Evolutionary conservation across 2,329 filamentous ascomycete genomes (phyloP).

Genomic region (Sporothrix phasma): DNA sequence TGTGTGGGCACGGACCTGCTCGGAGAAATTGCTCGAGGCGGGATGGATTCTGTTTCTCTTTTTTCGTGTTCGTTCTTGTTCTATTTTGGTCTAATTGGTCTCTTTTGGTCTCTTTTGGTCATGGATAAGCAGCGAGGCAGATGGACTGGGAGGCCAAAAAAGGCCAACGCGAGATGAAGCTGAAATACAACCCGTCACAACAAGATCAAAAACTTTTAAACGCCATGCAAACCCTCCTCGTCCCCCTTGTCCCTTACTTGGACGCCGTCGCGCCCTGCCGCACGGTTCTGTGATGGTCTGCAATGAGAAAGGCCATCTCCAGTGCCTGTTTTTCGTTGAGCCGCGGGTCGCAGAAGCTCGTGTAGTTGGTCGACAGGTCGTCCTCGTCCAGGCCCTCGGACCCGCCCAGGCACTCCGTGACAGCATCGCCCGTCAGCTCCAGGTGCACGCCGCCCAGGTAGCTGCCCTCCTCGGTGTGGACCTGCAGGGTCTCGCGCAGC

Average conservation of each 20-base stretch:
- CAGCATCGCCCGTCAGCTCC: constrained; percentile 88
- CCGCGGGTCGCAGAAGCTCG: constrained; percentile 88
- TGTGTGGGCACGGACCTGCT: background rate
- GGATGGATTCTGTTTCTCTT: background rate
- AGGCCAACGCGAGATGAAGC: too few relatives aligned
- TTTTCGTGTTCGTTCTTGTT: background rate
- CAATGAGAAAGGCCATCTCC: constrained; percentile 87
- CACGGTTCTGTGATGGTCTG: constrained; percentile 57
- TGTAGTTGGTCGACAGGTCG: constrained; percentile 83
- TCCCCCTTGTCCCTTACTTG: background rate
- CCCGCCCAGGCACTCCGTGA: constrained; percentile 91
- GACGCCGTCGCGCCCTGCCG: background rate
- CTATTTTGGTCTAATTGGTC: too few relatives aligned
- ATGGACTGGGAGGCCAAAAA: too few relatives aligned
- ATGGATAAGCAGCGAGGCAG: too few relatives aligned
- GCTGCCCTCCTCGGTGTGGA: constrained; percentile 74
- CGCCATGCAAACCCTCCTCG: background rate
- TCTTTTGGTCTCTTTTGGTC: too few relatives aligned
- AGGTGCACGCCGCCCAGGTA: constrained; percentile 91
- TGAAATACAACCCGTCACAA: too few relatives aligned
- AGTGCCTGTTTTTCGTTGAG: constrained; percentile 97
- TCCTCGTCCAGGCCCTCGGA: constrained; percentile 80
- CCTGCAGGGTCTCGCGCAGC: constrained; percentile 68
- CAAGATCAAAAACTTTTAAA: background rate
- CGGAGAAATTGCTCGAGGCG: too few relatives aligned